phyloP scores from a whole-genome alignment of 164 flowering plant genomes.

The Kingdonia uniflora region DNA sequence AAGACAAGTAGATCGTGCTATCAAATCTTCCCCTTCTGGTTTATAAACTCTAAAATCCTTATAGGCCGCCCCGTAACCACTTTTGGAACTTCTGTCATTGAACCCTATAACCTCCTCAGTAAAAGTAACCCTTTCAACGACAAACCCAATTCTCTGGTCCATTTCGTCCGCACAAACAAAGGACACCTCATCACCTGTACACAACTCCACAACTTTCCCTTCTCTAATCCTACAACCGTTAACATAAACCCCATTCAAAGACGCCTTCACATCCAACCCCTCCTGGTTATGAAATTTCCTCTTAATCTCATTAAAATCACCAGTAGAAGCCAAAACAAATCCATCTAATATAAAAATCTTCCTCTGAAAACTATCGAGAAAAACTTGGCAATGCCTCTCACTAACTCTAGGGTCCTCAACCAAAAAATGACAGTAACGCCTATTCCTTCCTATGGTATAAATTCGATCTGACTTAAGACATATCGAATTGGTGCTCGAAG shows the following conservation, averaged over 20 bases:
- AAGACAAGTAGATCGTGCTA: slow-evolving; percentile 26
- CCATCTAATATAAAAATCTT: slow-evolving; percentile 47
- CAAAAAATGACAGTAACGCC: slow-evolving; percentile 22
- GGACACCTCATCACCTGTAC: slow-evolving; percentile 54
- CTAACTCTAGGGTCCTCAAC: slow-evolving; percentile 43
- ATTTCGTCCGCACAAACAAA: slow-evolving; percentile 29
- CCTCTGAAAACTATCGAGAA: slow-evolving; percentile 27
- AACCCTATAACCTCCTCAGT: slow-evolving; percentile 24
- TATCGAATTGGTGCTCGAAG: no score
- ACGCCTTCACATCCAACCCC: slow-evolving; percentile 18
- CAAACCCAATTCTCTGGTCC: slow-evolving; percentile 38
- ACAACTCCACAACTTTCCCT: slow-evolving; percentile 29
- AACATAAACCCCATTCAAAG: slow-evolving; percentile 66
- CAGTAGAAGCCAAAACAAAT: slow-evolving; percentile 9
- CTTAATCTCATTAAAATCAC: slow-evolving; percentile 21
- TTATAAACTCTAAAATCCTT: no score
- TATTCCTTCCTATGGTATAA: slow-evolving; percentile 52
- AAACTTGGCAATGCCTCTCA: slow-evolving; percentile 57
- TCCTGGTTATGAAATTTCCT: slow-evolving; percentile 6
- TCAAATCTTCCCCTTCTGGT: slow-evolving; percentile 4
- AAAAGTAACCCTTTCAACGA: slow-evolving; percentile 34
- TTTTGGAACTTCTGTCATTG: background rate
- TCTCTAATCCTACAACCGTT: slow-evolving; percentile 39
- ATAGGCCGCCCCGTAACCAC: no score
- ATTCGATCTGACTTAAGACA: slow-evolving; percentile 32